Evolutionary conservation across 2,329 filamentous ascomycete genomes (phyloP).

Genomic region (Nigrograna mackinnonii): DNA sequence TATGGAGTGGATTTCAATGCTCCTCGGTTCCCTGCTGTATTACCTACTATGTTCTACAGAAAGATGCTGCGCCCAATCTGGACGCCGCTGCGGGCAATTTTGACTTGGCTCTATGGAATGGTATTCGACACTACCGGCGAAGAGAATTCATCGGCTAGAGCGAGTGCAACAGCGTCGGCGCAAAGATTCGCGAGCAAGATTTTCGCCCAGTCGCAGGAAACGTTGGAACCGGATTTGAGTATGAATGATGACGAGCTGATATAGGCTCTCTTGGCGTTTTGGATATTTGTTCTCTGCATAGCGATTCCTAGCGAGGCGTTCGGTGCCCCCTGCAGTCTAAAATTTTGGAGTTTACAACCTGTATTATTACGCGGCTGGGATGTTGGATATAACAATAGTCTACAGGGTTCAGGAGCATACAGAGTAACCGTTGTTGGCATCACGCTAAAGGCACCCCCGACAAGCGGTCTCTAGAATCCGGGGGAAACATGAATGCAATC

Average conservation of each 20-base stretch:
- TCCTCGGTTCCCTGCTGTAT: constrained; percentile 58
- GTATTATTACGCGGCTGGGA: too few species aligned
- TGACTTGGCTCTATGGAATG: constrained; percentile 15
- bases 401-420: too few species aligned
- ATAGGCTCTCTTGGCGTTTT: not conserved
- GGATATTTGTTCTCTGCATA: too few species aligned
- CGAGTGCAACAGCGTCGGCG: not conserved
- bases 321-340: too few species aligned
- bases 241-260: constrained; percentile 27
- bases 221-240: constrained; percentile 21
- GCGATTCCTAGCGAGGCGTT: too few species aligned
- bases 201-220: constrained; percentile 14
- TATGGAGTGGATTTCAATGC: constrained; percentile 56
- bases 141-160: constrained; percentile 7
- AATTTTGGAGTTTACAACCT: too few species aligned
- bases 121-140: constrained; percentile 4
- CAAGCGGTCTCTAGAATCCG: too few species aligned
- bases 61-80: constrained; percentile 43
- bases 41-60: constrained; percentile 57
- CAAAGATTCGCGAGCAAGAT: constrained; percentile 10
- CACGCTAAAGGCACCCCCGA: too few species aligned
- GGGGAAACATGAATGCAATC: too few species aligned
- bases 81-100: constrained; percentile 27
- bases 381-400: too few species aligned
- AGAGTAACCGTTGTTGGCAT: too few species aligned